Base-by-base conservation (phyloP, 2,329 filamentous ascomycete genomes). In the Cordyceps pruinosa region DNA sequence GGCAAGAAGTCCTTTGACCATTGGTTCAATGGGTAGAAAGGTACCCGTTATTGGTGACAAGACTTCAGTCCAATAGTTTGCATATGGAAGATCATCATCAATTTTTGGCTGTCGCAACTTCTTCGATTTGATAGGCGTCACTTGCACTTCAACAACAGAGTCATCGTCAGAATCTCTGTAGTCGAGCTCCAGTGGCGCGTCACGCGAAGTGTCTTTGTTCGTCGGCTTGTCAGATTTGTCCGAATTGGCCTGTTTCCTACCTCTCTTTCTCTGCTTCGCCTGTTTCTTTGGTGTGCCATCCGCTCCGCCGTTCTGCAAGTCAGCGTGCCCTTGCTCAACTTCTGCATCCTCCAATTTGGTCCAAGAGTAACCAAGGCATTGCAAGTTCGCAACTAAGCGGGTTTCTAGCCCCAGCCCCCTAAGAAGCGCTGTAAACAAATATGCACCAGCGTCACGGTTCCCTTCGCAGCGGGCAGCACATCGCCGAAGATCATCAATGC, bases 11-110 rank as follows among this genome's bases (percentile, higher is more conserved):
- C 80, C 83, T 56, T 83, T 86, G 51, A 91, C 82, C 6, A 90
- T 75, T 0, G 89, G 80, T 58, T 96, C 92, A 2, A 97, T 87
- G 0, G 91, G 80, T 9, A 94, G 79, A 57, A 88, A 91, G 49
- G 84, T 89, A 55, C 89, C 83, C 0, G 89, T 93, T 4, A 90
- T 78, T 2, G 90, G 88, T 0, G 92, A 97, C 2, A 94, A 77
- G 3, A 89, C 87, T 70, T 99, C 94, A 0, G 88, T 88, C 94
- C 94, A 99, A 70, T 97, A 97, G 51, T 89, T 87, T 1, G 94
- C 92, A 62, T 87, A 94, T 2, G 86, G 83, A 28, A 97, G 77
- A 63, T 96, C 91, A 21, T 80, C 77, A 64, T 96, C 90, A 64
- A 86, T 89, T 55, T 79, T 77, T 58, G 77, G 78, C 26, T 67